Percentiles rank a stretch among this genome's conserved stretches.
phyloP scores from a whole-genome alignment of 805 yeast species.

The Allodekkera sacchari region DNA sequence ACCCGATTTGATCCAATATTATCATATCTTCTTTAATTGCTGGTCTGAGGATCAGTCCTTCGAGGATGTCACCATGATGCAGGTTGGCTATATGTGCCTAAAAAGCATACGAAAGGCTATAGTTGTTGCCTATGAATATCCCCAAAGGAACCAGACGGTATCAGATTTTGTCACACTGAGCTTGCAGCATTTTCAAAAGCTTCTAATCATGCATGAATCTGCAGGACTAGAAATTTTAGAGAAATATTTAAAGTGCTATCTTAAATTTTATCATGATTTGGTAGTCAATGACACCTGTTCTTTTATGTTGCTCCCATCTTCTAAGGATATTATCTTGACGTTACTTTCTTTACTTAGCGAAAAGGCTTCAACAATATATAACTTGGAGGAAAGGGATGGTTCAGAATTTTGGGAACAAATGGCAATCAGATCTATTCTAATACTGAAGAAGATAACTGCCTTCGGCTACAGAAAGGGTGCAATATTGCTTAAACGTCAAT shows the following conservation, averaged over 20 bases:
- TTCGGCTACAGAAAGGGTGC: conserved; percentile 63
- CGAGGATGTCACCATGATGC: conserved; percentile 51
- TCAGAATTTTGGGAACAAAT: conserved; percentile 68
- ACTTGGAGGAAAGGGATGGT: conserved; percentile 31
- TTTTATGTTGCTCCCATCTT: conserved; percentile 59
- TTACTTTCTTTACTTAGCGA: conserved; percentile 52
- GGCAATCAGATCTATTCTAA: conserved; percentile 55
- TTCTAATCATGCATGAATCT: conserved; percentile 46
- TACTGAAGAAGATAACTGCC: conserved; percentile 56
- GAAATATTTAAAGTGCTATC: conserved; percentile 63
- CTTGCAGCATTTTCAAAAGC: conserved; percentile 49
- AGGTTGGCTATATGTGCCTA: conserved; percentile 68
- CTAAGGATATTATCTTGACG: conserved; percentile 52
- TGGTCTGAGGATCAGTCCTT: conserved; percentile 41
- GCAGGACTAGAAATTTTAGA: conserved; percentile 44
- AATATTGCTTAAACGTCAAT: conserved; percentile 48
- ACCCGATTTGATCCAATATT: conserved; percentile 51
- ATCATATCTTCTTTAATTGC: conserved; percentile 47
- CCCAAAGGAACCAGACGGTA: conserved; percentile 51
- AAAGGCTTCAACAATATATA: conserved; percentile 59
- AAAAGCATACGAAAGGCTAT: conserved; percentile 68
- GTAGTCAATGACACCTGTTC: conserved; percentile 56
- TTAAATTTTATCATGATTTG: conserved; percentile 62
- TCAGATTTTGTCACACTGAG: conserved; percentile 52
- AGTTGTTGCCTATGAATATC: conserved; percentile 67